Evolutionary conservation across 2,329 filamentous ascomycete genomes (phyloP).

Genomic region (Aspergillus niger): DNA sequence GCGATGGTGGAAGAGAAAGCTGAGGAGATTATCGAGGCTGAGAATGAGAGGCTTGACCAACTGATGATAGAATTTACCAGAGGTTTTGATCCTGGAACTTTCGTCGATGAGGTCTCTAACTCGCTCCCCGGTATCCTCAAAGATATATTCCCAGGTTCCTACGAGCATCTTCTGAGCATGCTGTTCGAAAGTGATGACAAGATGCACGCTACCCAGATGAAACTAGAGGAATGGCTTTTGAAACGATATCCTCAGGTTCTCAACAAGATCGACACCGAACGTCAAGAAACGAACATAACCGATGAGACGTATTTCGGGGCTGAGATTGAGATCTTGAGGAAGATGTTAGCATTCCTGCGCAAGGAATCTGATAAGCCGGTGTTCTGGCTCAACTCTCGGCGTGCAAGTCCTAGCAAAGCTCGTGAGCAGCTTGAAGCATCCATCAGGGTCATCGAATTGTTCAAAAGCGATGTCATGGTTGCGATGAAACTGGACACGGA

Average conservation of each 20-base stretch:
- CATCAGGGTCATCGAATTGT: constrained; percentile 23
- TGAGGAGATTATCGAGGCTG: constrained; percentile 14
- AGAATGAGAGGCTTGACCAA: constrained; percentile 15
- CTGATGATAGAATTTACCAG: constrained; percentile 21
- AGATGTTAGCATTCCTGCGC: constrained; percentile 25
- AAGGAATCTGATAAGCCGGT: constrained; percentile 15
- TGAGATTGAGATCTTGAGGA: constrained; percentile 28
- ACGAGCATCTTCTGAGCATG: constrained; percentile 27
- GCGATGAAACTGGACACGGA: constrained; percentile 13
- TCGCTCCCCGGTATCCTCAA: constrained; percentile 11
- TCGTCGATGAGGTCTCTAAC: constrained; percentile 15
- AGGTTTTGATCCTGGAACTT: constrained; percentile 24
- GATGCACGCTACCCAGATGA: constrained; percentile 66
- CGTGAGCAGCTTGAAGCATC: constrained; percentile 23
- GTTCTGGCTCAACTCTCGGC: constrained; percentile 23
- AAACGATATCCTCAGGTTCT: constrained; percentile 31
- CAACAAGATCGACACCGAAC: background rate
- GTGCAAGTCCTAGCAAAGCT: constrained; percentile 7
- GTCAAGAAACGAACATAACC: constrained; percentile 6
- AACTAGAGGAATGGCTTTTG: constrained; percentile 65
- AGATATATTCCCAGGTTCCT: constrained; percentile 24
- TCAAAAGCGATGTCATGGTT: constrained; percentile 22
- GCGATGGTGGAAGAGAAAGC: constrained; percentile 17
- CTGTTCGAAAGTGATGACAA: constrained; percentile 50
- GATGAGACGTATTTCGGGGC: constrained; percentile 24